Evolutionary conservation across 495 filamentous ascomycete species (phyloP), one percentile per base, ranked within the genome.

Genomic region (Platismatia glauca): DNA sequence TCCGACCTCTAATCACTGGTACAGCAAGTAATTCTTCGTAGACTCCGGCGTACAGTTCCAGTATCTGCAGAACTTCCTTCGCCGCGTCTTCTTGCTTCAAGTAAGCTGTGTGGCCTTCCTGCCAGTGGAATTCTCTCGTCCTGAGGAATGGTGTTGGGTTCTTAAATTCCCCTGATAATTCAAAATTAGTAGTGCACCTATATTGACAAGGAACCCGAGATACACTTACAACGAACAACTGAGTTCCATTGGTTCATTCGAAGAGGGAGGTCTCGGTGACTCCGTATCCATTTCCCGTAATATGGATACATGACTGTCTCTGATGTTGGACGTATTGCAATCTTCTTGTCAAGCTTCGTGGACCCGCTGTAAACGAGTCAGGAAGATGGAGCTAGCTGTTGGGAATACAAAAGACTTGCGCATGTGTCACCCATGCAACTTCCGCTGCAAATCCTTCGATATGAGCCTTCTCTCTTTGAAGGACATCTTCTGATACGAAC

Each of bases 161-260:
- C 78, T 97, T 97, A 71, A 95, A 95, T 76, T 98, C 94, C 94
- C 94, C 50, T 53, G 29, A 20, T 20, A 12, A 20, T 53, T 2
- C 3, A 3, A 16, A n/a, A 8, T 53, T 33, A 53, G 15, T 7
- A 8, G 27, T 53, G 50, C 6, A 53, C 16, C n/a, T 20, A 3
- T 16, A 18, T 53, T 33, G 50, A 33, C 15, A 3, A 46, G n/a
- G n/a, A 22, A 3, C 29, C 16, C n/a, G 16, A 53, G 50, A 7
- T 33, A 33, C 29, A 53, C 50, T 33, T 20, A 53, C 50, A 53
- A 7, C 50, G 50, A 33, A 53, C 50, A 8, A 53, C 50, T 33
- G 88, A 93, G 80, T 96, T 96, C 94, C 94, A 98, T 75, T 98
- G 94, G 77, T 97, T 96, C 57, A 97, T 80, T 68, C 86, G 83